Evolutionary conservation across 2,329 filamentous ascomycete genomes (phyloP), one percentile per base, ranked within the genome.

Genomic region (Diaporthe ampelina): DNA sequence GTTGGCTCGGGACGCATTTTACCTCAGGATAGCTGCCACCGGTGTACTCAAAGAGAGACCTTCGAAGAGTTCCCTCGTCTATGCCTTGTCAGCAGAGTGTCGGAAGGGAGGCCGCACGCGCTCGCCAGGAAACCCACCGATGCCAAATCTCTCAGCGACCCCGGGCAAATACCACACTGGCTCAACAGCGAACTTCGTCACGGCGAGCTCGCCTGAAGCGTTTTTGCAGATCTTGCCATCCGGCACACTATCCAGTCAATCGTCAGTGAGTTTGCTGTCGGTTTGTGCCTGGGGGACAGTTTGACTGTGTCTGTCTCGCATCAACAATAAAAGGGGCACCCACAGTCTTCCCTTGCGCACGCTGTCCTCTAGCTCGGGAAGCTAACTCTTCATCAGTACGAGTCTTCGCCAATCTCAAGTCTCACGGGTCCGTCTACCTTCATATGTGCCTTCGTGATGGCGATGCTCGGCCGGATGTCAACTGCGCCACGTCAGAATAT

Each of bases 181-280:
- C 83, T 99, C 97, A 26, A 98, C 97, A 4, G 97, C 97, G 77
- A 98, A 94, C 82, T 99, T 99, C 63, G 97, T 98, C 7, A 98
- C 97, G 43, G 94, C 94, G 50, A 98, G 88, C 82, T 98, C 97
- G 72, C 97, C 97, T 3, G 86, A 85, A n/a, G 91, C 88, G 80
- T 98, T 98, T 70, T 98, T 83, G 80, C 95, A 96, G 58, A 98
- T 95, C 81, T 95, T 97, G 69, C 97, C 96, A 82, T 99, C 97
- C 0, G 89, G 89, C 3, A 90, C 83, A 73, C 88, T 90, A 32
- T 67, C 80, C 69, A 48, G 40, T 43, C n/a, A 70, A 79, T 59
- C 78, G 69, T 77, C 5, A 67, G 72, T n/a, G 48, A 26, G 9
- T 19, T 0, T 37, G 32, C 32, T 54, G 63, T 40, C 35, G 24